Evolutionary conservation across 192 early-diverging fungal genomes (phyloP).

Genomic region (Mortierella claussenii): DNA sequence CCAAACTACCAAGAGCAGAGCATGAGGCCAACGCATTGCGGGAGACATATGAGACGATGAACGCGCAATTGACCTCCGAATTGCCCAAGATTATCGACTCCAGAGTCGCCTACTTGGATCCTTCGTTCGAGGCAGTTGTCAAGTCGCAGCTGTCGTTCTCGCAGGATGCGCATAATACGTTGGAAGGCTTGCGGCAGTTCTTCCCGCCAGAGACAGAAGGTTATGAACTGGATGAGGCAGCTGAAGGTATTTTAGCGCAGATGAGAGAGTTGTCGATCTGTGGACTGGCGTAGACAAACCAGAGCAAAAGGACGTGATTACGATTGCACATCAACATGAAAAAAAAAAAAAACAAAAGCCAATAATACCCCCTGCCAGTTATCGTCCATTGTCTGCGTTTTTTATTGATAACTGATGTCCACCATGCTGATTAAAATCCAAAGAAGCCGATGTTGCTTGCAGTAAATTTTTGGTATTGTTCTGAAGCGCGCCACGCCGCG

Average conservation of each 20-base stretch:
- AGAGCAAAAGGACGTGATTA: not conserved
- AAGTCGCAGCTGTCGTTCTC: slow-evolving; percentile 93
- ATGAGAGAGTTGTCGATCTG: slow-evolving; percentile 94
- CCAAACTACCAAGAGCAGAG: slow-evolving; percentile 78
- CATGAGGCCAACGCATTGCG: slow-evolving; percentile 78
- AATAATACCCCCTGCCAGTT: not conserved
- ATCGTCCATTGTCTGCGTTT: not conserved
- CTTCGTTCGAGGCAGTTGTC: slow-evolving; percentile 95
- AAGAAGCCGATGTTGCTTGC: slow-evolving; percentile 23
- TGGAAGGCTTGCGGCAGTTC: slow-evolving; percentile 72
- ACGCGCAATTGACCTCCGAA: slow-evolving; percentile 83
- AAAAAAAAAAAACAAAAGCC: not conserved
- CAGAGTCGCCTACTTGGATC: slow-evolving; percentile 91
- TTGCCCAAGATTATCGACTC: slow-evolving; percentile 92
- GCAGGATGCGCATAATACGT: slow-evolving; percentile 79
- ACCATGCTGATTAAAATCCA: slow-evolving; percentile 12
- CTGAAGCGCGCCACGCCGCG: slow-evolving; percentile 18
- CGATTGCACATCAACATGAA: not conserved
- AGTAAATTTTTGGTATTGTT: slow-evolving; percentile 30
- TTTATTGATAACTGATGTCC: not conserved
- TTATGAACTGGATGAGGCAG: slow-evolving; percentile 71
- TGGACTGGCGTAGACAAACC: slow-evolving; percentile 63
- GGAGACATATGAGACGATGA: slow-evolving; percentile 84
- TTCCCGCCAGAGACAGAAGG: slow-evolving; percentile 68
- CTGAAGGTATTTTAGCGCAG: slow-evolving; percentile 86